These are phyloP conservation scores for Microdochium bolleyi DNA, from an alignment of 2,329 filamentous ascomycete species.

Conservation along the genomic window DNA sequence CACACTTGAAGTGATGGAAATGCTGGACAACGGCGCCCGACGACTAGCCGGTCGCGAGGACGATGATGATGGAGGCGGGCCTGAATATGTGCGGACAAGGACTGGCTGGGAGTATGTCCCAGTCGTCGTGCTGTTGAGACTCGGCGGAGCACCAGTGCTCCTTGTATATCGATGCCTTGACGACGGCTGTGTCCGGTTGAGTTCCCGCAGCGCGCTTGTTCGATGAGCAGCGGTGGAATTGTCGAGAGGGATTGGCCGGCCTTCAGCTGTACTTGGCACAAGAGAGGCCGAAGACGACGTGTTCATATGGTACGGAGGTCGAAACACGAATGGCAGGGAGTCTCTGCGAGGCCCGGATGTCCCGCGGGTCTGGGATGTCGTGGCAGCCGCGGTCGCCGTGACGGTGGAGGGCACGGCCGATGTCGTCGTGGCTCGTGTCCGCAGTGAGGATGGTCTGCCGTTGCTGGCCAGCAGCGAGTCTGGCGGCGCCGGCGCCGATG, in stretches of 20 bases:
- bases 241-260: slow-evolving; percentile 47
- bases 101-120: slow-evolving; percentile 57
- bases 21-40: slow-evolving; percentile 18
- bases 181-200: slow-evolving; percentile 50
- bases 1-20: slow-evolving; percentile 12
- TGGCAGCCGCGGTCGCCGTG: slow-evolving; percentile 11
- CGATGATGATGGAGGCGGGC: slow-evolving; percentile 27
- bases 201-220: slow-evolving; percentile 51
- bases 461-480: neutral
- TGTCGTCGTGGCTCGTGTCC: neutral
- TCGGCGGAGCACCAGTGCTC: slow-evolving; percentile 46
- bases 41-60: slow-evolving; percentile 18
- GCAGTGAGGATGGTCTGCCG: neutral
- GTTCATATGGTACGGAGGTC: slow-evolving; percentile 38
- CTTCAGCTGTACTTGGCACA: slow-evolving; percentile 45
- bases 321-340: slow-evolving; percentile 39
- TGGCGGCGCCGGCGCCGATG: neutral
- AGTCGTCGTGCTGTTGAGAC: slow-evolving; percentile 17
- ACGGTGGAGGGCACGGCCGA: neutral
- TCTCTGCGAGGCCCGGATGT: slow-evolving; percentile 15
- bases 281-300: slow-evolving; percentile 45
- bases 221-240: slow-evolving; percentile 46
- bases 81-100: slow-evolving; percentile 56
- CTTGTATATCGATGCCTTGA: slow-evolving; percentile 45
- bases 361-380: slow-evolving; percentile 9